These are phyloP conservation scores for Lactarius hatsudake DNA, from an alignment of 768 basidiomycete species.

Conservation along the genomic window DNA sequence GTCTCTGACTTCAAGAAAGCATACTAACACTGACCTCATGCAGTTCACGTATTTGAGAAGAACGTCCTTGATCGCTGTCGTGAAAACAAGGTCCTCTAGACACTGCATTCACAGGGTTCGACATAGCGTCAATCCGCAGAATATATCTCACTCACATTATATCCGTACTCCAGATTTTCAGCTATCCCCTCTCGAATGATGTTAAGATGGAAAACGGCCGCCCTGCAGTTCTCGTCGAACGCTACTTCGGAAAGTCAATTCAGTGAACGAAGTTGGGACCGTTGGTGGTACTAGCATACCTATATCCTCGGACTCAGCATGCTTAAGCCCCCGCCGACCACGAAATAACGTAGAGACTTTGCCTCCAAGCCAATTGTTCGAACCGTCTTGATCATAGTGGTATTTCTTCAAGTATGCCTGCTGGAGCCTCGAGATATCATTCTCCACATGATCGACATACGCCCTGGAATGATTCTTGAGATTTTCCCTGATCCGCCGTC, in stretches of 20 bases:
- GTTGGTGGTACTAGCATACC: no score
- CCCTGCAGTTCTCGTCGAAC: slow-evolving; percentile 84
- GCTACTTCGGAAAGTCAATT: not conserved
- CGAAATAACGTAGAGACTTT: no score
- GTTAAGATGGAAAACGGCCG: slow-evolving; percentile 89
- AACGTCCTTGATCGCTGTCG: slow-evolving; percentile 58
- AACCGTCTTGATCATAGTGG: no score
- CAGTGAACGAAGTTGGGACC: no score
- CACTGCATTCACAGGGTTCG: slow-evolving; percentile 49
- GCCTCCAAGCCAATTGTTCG: no score
- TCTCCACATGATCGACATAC: no score
- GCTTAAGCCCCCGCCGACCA: no score
- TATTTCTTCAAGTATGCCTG: no score
- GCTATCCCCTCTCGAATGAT: slow-evolving; percentile 77
- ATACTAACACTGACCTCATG: slow-evolving; percentile 51
- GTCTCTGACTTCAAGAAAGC: not conserved
- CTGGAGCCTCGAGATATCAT: no score
- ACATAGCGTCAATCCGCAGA: not conserved
- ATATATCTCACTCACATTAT: slow-evolving; percentile 53
- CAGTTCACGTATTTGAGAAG: slow-evolving; percentile 78
- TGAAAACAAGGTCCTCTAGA: slow-evolving; percentile 70
- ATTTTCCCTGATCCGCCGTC: no score
- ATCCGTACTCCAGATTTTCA: slow-evolving; percentile 79
- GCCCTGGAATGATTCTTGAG: no score
- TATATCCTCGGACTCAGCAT: no score